These are phyloP conservation scores for Gorgonomyces haynaldii DNA, from an alignment of 192 early-diverging fungal genomes.

Conservation along the genomic window DNA sequence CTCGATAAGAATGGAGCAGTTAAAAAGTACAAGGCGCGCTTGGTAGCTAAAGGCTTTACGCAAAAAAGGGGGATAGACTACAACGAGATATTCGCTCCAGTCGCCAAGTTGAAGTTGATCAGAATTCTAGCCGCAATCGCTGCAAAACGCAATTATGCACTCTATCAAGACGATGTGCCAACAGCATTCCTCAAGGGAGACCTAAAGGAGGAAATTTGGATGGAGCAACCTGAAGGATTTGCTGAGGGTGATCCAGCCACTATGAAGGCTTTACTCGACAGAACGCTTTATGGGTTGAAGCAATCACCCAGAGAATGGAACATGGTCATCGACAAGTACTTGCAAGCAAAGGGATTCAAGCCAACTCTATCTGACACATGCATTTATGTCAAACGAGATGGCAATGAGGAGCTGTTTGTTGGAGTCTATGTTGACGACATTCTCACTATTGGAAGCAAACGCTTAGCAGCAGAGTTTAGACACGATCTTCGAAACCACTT, in stretches of 20 bases:
- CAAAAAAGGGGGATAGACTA: conserved; percentile 23
- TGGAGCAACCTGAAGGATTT: conserved; percentile 19
- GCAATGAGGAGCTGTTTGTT: neutral
- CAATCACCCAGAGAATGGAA: conserved; percentile 13
- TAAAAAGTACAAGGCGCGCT: conserved; percentile 14
- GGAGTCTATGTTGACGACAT: conserved; percentile 30
- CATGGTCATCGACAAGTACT: neutral
- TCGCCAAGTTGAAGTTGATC: conserved; percentile 14
- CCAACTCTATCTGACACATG: neutral
- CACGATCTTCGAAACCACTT: neutral
- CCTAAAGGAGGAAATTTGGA: conserved; percentile 16
- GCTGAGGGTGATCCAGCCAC: neutral
- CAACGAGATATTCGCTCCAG: conserved; percentile 29
- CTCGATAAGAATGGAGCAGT: conserved; percentile 13
- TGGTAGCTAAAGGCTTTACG: conserved; percentile 22
- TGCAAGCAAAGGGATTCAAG: neutral
- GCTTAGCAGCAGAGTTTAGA: neutral
- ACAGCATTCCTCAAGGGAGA: conserved; percentile 21
- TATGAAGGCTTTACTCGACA: neutral
- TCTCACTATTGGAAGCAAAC: conserved; percentile 6
- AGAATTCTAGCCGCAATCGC: conserved; percentile 11
- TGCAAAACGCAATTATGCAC: neutral
- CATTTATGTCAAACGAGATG: conserved; percentile 8
- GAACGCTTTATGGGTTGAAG: conserved; percentile 16
- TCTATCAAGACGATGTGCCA: conserved; percentile 21